Percentiles rank a stretch among this genome's conserved stretches.
Conservation (phyloP, 2,329 filamentous ascomycete species). For the Allantophomopsis lycopodina region DNA sequence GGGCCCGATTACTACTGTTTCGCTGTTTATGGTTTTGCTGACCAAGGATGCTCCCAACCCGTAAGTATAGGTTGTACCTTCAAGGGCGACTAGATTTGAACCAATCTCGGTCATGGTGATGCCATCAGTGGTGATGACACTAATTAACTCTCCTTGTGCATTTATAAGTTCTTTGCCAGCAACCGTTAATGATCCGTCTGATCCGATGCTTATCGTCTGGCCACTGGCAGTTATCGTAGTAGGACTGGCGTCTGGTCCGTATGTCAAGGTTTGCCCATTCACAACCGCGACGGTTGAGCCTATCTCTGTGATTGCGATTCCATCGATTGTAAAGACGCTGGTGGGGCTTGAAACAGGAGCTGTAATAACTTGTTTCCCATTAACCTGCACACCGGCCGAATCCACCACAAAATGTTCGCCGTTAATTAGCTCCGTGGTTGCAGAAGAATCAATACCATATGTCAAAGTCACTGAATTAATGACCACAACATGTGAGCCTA, state of each 20-base stretch:
- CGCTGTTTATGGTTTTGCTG: conserved; percentile 29
- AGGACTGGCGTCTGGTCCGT: conserved; percentile 9
- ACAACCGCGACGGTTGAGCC: conserved; percentile 7
- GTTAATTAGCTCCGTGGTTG: too few species aligned
- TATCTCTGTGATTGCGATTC: conserved; percentile 7
- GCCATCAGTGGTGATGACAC: conserved; percentile 9
- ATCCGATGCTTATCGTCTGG: conserved; percentile 11
- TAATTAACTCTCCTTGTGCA: too few species aligned
- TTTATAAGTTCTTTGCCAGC: too few species aligned
- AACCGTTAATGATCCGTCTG: conserved; percentile 8
- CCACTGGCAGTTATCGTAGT: conserved; percentile 8
- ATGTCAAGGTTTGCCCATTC: conserved; percentile 8
- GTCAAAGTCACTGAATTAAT: not conserved
- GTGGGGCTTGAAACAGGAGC: too few species aligned
- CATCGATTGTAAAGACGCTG: conserved; percentile 3
- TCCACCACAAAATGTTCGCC: too few species aligned
- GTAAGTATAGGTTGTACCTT: conserved; percentile 11
- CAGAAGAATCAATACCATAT: not conserved
- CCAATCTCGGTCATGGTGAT: conserved; percentile 12
- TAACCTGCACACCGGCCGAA: too few species aligned
- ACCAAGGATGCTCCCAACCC: not conserved
- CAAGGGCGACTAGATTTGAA: conserved; percentile 8
- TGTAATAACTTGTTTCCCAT: too few species aligned
- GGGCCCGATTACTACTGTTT: conserved; percentile 34
- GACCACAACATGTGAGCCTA: not conserved